Percentiles rank a stretch among this genome's conserved stretches.
Conservation (phyloP, 805 yeast species). For the Metschnikowia borealis region DNA sequence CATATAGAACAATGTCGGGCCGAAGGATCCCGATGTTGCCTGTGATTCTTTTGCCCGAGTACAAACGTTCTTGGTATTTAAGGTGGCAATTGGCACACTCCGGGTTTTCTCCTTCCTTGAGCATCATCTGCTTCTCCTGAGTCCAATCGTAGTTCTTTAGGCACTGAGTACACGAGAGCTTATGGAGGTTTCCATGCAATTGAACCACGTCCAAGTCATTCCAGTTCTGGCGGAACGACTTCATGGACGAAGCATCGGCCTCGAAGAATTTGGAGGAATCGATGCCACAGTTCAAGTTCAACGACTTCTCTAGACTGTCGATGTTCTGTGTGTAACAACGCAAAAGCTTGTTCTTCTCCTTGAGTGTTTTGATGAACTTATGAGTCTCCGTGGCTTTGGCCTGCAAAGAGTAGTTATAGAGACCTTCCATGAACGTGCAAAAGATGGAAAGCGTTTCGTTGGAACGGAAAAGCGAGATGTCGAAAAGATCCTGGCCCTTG, state of each 20-base stretch:
- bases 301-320: constrained; percentile 74
- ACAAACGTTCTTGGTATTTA: constrained; percentile 51
- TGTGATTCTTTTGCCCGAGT: constrained; percentile 69
- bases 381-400: constrained; percentile 88
- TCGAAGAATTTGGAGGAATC: constrained; percentile 29
- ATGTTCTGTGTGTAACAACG: constrained; percentile 94
- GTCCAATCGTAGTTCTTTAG: constrained; percentile 59
- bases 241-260: constrained; percentile 15
- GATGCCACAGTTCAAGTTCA: constrained; percentile 60
- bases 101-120: constrained; percentile 66
- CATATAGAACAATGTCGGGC: constrained; percentile 89
- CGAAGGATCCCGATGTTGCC: constrained; percentile 71
- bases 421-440: constrained; percentile 82
- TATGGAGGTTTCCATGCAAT: constrained; percentile 83
- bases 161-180: constrained; percentile 74
- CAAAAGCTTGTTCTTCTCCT: constrained; percentile 60
- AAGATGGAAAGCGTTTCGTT: constrained; percentile 65
- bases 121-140: constrained; percentile 39
- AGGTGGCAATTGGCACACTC: constrained; percentile 69
- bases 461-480: constrained; percentile 73
- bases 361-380: constrained; percentile 58
- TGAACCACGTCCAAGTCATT: constrained; percentile 74
- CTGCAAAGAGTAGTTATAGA: constrained; percentile 56
- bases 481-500: constrained; percentile 89
- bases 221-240: constrained; percentile 44